Evolutionary conservation across 495 filamentous ascomycete species (phyloP), one percentile per base, ranked within the genome.

Genomic region (Aspergillus incahuasiensis): DNA sequence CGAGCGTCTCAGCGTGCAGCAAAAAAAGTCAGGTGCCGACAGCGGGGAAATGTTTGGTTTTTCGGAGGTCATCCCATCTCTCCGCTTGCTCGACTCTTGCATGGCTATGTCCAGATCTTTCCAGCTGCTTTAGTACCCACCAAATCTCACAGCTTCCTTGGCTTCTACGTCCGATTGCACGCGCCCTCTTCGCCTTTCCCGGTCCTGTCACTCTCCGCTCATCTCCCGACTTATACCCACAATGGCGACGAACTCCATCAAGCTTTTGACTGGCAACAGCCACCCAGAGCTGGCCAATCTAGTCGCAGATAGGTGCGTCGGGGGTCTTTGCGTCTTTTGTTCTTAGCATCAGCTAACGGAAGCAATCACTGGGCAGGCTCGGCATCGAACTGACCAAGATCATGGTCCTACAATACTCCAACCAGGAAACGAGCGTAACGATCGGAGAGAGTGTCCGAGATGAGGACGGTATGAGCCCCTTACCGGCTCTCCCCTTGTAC

Each of bases 391-490:
- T 92, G 65, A 90, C 91, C 60, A 91, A 92, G 77, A 92, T 95
- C 46, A 85, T 96, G 77, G 90, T 91, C 56, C 79, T 96, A 63
- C 91, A 97, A 68, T 96, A 96, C 74, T 96, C 92, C 47, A 98
- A 98, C 77, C 91, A 97, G 64, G 94, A 98, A 69, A 97, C 90
- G 13, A 94, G 89, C 59, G 91, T 98, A 52, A 96, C 94, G 12
- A 95, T 98, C 58, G 92, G 92, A 68, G 94, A 98, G 73, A 92
- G 88, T 60, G 94, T 98, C 34, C 85, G 92, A 67, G 91, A 98
- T 73, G 92, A 97, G 79, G 92, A 96, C 85, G 88, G 87, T 89
- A 76, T 64, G 56, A 48, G 48, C 55, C 25, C 40, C 40, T 47
- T 34, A 32, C 35, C 42, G n/a, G 35, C 13, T 40, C 41, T 46